Evolutionary conservation across 257 asterid species (phyloP), one percentile per base, ranked within the genome.

Genomic region (Solanum gracilifrons): DNA sequence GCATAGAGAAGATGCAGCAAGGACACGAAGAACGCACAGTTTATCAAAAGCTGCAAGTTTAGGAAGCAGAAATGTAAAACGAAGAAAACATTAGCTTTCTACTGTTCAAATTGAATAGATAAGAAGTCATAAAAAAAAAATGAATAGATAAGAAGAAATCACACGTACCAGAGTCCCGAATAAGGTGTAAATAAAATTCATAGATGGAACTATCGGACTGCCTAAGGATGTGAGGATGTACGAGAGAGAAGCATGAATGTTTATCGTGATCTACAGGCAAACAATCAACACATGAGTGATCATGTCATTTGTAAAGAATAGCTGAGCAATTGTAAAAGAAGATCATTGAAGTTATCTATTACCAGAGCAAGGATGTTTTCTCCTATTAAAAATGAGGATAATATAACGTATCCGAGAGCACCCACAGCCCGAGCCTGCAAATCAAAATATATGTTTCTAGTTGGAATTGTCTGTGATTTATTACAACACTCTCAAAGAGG

Each of bases 341-440:
- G 64, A 68, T 43, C 11, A 55, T 41, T 31, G 55, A 77, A 55
- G 73, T n/a, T 29, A 86, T 3, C n/a, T 13, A 13, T 92, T 97
- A 97, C 98, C 98, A 97, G 76, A 15, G 93, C 94, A 60, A 95
- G 98, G 88, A 97, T 96, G 92, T 97, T 97, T 91, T 96, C 99
- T 91, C 97, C 96, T 60, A 97, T 92, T 86, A 97, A 91, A 90
- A 94, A 95, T 13, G 99, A 97, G 90, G 95, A 93, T 39, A 97
- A 84, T 46, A 94, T 89, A 84, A 97, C 98, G 64, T 96, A 96
- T 86, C 94, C 95, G 16, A 97, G 85, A 83, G 97, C 98, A 79
- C 99, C 99, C 16, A 89, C 73, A 23, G 99, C 98, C 88, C 99
- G 95, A 91, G 95, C 97, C 99, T 97, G 93, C 91, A 90, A 80